These are phyloP conservation scores for Reutealis trisperma DNA, from an alignment of 345 rosid species.

Conservation along the genomic window DNA sequence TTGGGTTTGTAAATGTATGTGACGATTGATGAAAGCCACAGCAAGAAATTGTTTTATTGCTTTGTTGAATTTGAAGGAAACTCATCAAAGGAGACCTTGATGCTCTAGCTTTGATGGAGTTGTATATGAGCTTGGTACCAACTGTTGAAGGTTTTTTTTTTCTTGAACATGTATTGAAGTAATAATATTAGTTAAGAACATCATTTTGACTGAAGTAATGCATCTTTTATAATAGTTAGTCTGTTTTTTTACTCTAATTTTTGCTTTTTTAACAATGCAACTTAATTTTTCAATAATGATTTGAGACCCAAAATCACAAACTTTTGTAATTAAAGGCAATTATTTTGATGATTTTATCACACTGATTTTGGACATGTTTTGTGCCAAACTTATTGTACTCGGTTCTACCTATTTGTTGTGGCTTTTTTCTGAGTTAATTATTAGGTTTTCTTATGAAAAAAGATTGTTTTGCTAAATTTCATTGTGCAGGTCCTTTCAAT, in stretches of 20 bases:
- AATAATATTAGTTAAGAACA: not conserved
- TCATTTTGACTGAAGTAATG: not conserved
- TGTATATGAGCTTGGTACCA: slow-evolving; percentile 74
- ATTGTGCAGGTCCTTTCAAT: slow-evolving; percentile 75
- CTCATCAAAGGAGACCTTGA: no score
- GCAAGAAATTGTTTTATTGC: no score
- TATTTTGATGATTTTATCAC: not conserved
- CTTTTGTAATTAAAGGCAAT: not conserved
- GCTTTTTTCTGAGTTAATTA: not conserved
- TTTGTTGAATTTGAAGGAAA: no score
- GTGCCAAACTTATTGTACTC: not conserved
- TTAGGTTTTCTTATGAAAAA: not conserved
- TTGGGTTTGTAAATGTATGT: no score
- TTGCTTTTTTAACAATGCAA: not conserved
- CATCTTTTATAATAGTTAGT: not conserved
- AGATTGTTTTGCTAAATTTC: not conserved
- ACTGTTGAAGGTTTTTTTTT: not conserved
- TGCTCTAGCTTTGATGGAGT: slow-evolving; percentile 97
- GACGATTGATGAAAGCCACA: no score
- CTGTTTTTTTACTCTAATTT: no score
- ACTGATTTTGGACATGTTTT: not conserved
- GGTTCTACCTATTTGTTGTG: not conserved
- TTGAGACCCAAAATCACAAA: not conserved
- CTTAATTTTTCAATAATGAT: not conserved
- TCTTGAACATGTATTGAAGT: not conserved